Evolutionary conservation across 2,329 filamentous ascomycete genomes (phyloP).

Genomic region (Fusarium zealandicum): DNA sequence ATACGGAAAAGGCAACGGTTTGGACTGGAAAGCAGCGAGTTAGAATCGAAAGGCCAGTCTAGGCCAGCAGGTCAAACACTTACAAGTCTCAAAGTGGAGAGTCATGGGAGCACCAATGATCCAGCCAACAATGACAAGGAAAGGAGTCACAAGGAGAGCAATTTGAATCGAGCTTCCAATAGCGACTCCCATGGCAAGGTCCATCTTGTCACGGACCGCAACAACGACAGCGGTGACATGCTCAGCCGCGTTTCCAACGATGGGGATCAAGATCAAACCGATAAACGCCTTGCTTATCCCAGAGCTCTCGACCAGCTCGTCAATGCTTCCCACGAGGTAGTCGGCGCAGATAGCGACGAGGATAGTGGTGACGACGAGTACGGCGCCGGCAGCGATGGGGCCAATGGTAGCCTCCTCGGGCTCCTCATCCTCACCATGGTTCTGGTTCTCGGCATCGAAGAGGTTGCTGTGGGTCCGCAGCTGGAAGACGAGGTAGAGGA

Average conservation of each 20-base stretch:
- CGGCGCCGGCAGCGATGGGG: conserved; percentile 68
- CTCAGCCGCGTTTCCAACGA: conserved; percentile 81
- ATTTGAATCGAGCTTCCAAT: conserved; percentile 87
- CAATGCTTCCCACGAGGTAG: conserved; percentile 79
- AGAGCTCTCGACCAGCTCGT: conserved; percentile 71
- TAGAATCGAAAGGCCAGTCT: conserved; percentile 11
- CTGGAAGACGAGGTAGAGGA: conserved; percentile 81
- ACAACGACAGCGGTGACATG: conserved; percentile 84
- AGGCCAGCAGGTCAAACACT: conserved; percentile 22
- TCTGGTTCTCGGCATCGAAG: conserved; percentile 65
- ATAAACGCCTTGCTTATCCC: conserved; percentile 83
- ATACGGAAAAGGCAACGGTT: conserved; percentile 79
- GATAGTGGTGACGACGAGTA: conserved; percentile 73
- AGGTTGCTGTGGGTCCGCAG: conserved; percentile 76
- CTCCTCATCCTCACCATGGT: conserved; percentile 53
- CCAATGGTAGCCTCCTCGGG: conserved; percentile 62
- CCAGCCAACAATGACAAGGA: conserved; percentile 83
- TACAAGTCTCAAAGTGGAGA: conserved; percentile 74
- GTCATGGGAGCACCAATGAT: conserved; percentile 76
- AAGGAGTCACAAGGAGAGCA: conserved; percentile 80
- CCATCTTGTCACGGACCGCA: conserved; percentile 79
- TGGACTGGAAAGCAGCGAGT: conserved; percentile 58
- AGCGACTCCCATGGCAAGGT: conserved; percentile 77
- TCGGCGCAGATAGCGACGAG: conserved; percentile 78
- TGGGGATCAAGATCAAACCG: conserved; percentile 79